Base-by-base conservation (phyloP, 106 monocot genomes). In the Apostasia shenzhenica region DNA sequence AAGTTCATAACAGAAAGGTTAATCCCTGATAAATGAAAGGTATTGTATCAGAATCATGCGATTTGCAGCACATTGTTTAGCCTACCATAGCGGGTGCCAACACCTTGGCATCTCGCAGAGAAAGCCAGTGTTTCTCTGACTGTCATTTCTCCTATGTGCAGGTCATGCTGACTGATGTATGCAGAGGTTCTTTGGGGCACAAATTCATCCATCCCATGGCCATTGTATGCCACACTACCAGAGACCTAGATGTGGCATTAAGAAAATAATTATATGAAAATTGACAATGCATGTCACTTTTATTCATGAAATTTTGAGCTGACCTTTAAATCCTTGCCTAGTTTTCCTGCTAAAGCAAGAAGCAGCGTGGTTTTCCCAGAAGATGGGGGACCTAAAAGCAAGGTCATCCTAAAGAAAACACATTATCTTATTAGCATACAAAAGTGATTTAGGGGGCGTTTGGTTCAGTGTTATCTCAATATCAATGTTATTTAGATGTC, bases 131-230 rank as follows among this genome's bases (percentile, higher is more conserved):
- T 88, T 48, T 88, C 87, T 55, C 87, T 68, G 10, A 88, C 87
- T 4, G 87, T 88, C 78, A 88, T 57, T 56, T 88, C 83, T 4
- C 83, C 83, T n/a, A 88, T 75, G 66, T 88, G 87, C 14, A 83
- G 63, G 54, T 88, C 87, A 64, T 81, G 70, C 45, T 88, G 87
- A 59, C 87, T 76, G 61, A 88, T 81, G 69, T 88, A 88, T 9
- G 87, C 87, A 9, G 87, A 72, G 8, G 80, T 83, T 72, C 87
- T 83, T 50, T 83, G 80, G 37, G 87, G 83, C 11, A 81, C 83
- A 67, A 88, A 88, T 54, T 88, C 87, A 67, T 83, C 61, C 83
- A 83, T 83, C 41, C 60, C 78, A 58, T 78, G 87, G 0, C 87
- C 87, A 76, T 88, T 88, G 73, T 88, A 88, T 37, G 76, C 78